phyloP scores from a whole-genome alignment of 2,329 filamentous ascomycete species.

The Trichoderma lentiforme region DNA sequence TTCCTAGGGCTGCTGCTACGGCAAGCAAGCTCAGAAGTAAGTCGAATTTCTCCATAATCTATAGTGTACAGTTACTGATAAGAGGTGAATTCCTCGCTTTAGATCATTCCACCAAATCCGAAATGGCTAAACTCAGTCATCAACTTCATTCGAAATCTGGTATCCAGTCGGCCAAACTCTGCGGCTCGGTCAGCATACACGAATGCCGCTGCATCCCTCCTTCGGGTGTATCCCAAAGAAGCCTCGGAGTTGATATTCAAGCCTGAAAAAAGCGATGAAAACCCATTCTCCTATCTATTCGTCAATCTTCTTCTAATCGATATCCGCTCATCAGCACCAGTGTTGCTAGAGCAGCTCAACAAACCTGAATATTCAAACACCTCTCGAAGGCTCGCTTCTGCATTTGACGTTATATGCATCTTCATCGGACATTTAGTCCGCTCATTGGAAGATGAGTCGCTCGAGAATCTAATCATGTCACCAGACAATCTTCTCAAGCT shows the following conservation, averaged over 20 bases:
- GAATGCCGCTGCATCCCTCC: constrained; percentile 54
- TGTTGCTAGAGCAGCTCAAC: constrained; percentile 57
- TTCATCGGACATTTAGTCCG: constrained; percentile 58
- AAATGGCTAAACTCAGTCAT: constrained; percentile 51
- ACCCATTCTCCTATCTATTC: constrained; percentile 60
- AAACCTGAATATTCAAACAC: constrained; percentile 48
- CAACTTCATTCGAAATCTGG: constrained; percentile 49
- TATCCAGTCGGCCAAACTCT: constrained; percentile 53
- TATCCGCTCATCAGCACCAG: constrained; percentile 59
- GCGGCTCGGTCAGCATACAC: constrained; percentile 57
- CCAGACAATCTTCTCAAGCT: constrained; percentile 61
- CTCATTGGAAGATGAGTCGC: constrained; percentile 48
- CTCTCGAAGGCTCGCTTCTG: constrained; percentile 55
- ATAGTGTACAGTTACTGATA: background rate
- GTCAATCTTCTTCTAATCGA: constrained; percentile 65
- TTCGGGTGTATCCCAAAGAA: constrained; percentile 51
- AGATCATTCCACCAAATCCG: constrained; percentile 50
- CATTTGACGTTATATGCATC: constrained; percentile 59
- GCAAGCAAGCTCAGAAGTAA: constrained; percentile 47
- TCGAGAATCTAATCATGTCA: constrained; percentile 44
- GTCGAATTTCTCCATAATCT: constrained; percentile 19
- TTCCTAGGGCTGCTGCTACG: constrained; percentile 55
- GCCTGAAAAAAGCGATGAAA: constrained; percentile 39
- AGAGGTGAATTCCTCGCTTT: background rate
- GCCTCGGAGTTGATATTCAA: constrained; percentile 52